Evolutionary conservation across 306 rosid species (phyloP).

Genomic region (Cucumis melo): DNA sequence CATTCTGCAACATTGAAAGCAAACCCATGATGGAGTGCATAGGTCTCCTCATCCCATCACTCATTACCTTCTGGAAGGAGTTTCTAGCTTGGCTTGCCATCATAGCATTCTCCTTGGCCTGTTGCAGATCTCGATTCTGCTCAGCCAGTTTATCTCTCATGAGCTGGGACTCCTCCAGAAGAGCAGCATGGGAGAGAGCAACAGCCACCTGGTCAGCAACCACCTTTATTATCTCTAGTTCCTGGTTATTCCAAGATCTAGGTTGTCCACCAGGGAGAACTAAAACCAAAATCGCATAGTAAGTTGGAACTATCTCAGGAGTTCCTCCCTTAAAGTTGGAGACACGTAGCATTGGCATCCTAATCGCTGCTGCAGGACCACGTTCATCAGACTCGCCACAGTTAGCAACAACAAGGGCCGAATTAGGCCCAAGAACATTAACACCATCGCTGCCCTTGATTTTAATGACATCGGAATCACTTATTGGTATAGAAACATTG

Average conservation of each 20-base stretch:
- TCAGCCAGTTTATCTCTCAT: conserved; percentile 95
- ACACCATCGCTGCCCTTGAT: conserved; percentile 56
- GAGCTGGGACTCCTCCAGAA: conserved; percentile 96
- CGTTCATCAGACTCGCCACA: conserved; percentile 43
- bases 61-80: conserved; percentile 90
- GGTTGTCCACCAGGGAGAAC: conserved; percentile 74
- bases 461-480: conserved; percentile 50
- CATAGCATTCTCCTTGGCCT: conserved; percentile 76
- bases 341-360: conserved; percentile 98
- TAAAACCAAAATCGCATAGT: conserved; percentile 79
- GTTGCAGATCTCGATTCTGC: conserved; percentile 91
- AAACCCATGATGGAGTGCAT: conserved; percentile 94
- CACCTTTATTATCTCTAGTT: conserved; percentile 82
- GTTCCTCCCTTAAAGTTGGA: conserved; percentile 92
- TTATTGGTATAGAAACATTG: conserved; percentile 42
- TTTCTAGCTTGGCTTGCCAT: conserved; percentile 96
- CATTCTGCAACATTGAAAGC: conserved; percentile 78
- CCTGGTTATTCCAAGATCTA: conserved; percentile 80
- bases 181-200: conserved; percentile 96
- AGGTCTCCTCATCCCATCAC: conserved; percentile 98
- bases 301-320: conserved; percentile 71
- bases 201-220: conserved; percentile 99
- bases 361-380: conserved; percentile 83
- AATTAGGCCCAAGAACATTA: conserved; percentile 49
- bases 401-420: conserved; percentile 64